These are phyloP conservation scores for Thelonectria rubi DNA, from an alignment of 2,329 filamentous ascomycete species.

Conservation along the genomic window DNA sequence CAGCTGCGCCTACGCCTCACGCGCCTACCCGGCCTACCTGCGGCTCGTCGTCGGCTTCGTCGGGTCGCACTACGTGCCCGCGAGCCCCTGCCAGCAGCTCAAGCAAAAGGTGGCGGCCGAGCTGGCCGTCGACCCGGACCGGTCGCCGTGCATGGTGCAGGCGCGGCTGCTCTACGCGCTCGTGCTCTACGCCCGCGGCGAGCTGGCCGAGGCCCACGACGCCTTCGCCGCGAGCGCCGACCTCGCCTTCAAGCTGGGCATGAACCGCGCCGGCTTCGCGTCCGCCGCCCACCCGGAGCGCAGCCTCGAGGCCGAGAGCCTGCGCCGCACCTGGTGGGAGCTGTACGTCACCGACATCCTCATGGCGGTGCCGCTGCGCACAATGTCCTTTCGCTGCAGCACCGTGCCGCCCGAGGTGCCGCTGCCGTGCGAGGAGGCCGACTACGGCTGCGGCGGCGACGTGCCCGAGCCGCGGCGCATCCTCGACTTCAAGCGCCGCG, in stretches of 20 bases:
- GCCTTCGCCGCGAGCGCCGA: neutral
- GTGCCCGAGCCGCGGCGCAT: constrained; percentile 28
- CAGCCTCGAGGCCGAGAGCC: constrained; percentile 32
- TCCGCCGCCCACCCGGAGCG: constrained; percentile 12
- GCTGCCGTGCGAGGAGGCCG: constrained; percentile 33
- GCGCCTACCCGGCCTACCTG: constrained; percentile 24
- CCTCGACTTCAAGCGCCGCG: constrained; percentile 30
- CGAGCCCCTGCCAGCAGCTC: constrained; percentile 22
- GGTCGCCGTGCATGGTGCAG: constrained; percentile 15
- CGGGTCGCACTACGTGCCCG: constrained; percentile 30
- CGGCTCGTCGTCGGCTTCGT: constrained; percentile 34
- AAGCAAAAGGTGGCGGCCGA: constrained; percentile 1
- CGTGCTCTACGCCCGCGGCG: constrained; percentile 11
- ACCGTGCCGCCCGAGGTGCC: constrained; percentile 27
- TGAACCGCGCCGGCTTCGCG: constrained; percentile 30
- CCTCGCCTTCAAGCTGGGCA: constrained; percentile 34
- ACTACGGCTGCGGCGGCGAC: constrained; percentile 17
- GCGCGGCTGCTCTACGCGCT: constrained; percentile 16
- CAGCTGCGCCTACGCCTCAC: constrained; percentile 24
- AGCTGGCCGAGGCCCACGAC: neutral
- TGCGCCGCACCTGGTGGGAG: constrained; percentile 39
- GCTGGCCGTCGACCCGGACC: neutral
- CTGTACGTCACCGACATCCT: constrained; percentile 36
- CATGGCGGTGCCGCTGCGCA: constrained; percentile 30
- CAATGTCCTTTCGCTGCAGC: constrained; percentile 29